Conservation (phyloP, 1,284 basidiomycete genomes). For the Cryptococcus sp. region DNA sequence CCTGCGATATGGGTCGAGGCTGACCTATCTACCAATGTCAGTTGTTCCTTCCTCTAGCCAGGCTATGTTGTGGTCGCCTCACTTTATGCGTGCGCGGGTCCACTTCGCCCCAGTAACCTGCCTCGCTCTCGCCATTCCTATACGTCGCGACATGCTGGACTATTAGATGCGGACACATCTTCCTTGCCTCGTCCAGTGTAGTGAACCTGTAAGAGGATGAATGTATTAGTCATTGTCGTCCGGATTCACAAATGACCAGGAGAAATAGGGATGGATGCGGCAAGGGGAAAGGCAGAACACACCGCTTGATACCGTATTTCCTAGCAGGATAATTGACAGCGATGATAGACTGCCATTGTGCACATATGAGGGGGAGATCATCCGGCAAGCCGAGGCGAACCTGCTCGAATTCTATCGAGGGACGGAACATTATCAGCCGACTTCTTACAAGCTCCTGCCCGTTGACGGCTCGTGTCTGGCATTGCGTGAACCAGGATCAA, state of each 20-base stretch:
- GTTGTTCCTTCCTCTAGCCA: not conserved
- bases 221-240: too few species aligned
- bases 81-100: conserved; percentile 92
- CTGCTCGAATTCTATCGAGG: conserved; percentile 71
- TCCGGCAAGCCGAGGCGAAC: conserved; percentile 72
- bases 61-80: not conserved
- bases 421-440: not conserved
- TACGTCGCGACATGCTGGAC: conserved; percentile 93
- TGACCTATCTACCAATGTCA: conserved; percentile 63
- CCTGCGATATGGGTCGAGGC: conserved; percentile 87
- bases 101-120: conserved; percentile 85
- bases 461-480: not conserved
- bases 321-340: conserved; percentile 96
- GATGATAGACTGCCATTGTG: conserved; percentile 87
- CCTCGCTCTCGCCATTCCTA: conserved; percentile 78
- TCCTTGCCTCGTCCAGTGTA: conserved; percentile 70
- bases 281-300: conserved; percentile 50
- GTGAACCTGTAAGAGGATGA: conserved; percentile 27
- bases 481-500: not conserved
- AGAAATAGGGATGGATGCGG: not conserved
- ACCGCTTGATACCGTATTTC: conserved; percentile 80
- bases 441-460: too few species aligned
- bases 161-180: conserved; percentile 79
- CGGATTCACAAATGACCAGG: too few species aligned
- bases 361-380: conserved; percentile 79